A percentile compares a stretch with the other conserved stretches of the same genome.
Evolutionary conservation across 192 early-diverging fungal species (phyloP).

Genomic region (Rhizophlyctis rosea): DNA sequence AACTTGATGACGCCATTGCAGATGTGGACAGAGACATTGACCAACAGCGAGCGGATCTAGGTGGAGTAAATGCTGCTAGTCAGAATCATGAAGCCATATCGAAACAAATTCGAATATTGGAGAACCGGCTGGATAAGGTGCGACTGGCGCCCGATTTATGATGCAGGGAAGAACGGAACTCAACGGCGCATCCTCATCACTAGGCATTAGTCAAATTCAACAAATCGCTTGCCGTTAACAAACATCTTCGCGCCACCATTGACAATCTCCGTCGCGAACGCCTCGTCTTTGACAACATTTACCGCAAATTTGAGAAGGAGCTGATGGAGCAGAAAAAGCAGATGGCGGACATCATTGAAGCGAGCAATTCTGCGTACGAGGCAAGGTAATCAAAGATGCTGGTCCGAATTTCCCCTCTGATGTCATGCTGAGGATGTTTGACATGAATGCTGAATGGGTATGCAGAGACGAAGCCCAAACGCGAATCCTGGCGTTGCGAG

Average conservation of each 20-base stretch:
- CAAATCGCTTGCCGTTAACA: constrained; percentile 58
- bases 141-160: background rate
- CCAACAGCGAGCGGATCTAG: constrained; percentile 42
- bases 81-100: constrained; percentile 49
- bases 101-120: constrained; percentile 53
- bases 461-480: constrained; percentile 59
- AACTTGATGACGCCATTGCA: constrained; percentile 36
- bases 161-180: background rate
- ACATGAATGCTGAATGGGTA: no score
- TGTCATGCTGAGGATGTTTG: no score
- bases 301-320: constrained; percentile 55
- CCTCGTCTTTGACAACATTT: constrained; percentile 58
- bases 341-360: constrained; percentile 64
- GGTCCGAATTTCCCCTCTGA: background rate
- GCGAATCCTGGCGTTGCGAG: constrained; percentile 48
- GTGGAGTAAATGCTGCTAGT: constrained; percentile 52
- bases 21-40: constrained; percentile 43
- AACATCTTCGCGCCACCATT: constrained; percentile 44
- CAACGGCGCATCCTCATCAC: background rate
- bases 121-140: constrained; percentile 56
- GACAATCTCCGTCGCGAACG: constrained; percentile 57
- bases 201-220: constrained; percentile 60
- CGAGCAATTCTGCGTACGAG: constrained; percentile 59
- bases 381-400: constrained; percentile 35
- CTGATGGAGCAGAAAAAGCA: constrained; percentile 55